A percentile compares a stretch with the other conserved stretches of the same genome.
These are phyloP conservation scores for Phylloporus arenicola DNA, from an alignment of 768 basidiomycete genomes.

Conservation along the genomic window DNA sequence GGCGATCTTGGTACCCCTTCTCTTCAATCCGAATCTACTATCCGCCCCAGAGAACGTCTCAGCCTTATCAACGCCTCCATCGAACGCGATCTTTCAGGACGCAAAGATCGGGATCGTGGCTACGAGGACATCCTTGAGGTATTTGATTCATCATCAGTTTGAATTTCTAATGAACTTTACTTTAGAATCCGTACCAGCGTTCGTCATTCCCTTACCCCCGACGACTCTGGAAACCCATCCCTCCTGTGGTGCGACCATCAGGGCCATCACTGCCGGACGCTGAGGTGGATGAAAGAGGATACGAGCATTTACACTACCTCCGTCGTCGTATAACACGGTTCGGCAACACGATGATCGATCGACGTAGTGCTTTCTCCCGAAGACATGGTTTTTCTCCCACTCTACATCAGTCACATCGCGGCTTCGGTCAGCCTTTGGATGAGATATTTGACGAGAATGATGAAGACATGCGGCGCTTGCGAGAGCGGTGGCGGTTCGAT, in stretches of 20 bases:
- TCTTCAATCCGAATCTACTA: constrained; percentile 41
- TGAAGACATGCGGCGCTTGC: constrained; percentile 40
- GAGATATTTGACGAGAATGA: constrained; percentile 23
- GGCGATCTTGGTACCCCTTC: constrained; percentile 36
- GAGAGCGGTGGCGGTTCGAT: constrained; percentile 68
- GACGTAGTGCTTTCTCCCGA: constrained; percentile 41
- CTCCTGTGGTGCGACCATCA: constrained; percentile 34
- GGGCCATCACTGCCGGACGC: constrained; percentile 25
- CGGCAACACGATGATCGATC: constrained; percentile 72
- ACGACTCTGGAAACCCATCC: constrained; percentile 61
- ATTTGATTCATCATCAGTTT: not conserved
- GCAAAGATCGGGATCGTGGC: constrained; percentile 69
- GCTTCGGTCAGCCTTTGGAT: constrained; percentile 26
- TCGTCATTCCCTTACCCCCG: constrained; percentile 52
- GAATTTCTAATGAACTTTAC: constrained; percentile 1
- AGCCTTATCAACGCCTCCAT: constrained; percentile 46
- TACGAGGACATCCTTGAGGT: constrained; percentile 91
- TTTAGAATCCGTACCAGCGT: constrained; percentile 67
- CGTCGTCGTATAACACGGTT: constrained; percentile 80
- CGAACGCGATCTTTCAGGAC: constrained; percentile 57
- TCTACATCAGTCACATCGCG: constrained; percentile 2
- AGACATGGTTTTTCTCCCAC: constrained; percentile 19
- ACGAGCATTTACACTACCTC: constrained; percentile 32
- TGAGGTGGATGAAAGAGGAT: constrained; percentile 12
- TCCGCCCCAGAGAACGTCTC: constrained; percentile 64